Base-by-base conservation (phyloP, 2,329 filamentous ascomycete species). In the Calycina marina region DNA sequence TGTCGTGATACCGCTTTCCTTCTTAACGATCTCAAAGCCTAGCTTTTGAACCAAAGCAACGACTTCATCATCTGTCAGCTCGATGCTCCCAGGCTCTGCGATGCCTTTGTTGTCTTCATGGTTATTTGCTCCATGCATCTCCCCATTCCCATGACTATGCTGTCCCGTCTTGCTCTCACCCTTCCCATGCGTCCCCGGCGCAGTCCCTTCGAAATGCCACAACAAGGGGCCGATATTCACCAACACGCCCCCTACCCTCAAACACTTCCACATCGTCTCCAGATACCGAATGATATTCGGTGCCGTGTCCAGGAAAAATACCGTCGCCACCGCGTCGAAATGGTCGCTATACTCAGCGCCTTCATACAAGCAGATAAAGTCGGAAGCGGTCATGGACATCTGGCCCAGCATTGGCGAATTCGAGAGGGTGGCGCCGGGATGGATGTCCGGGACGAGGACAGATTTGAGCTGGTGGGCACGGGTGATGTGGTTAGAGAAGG, bases 231-330 rank as follows among this genome's bases (percentile, higher is more conserved):
- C 90, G 14, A 93, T 62, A 49, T 98, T 98, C 50, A 93, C 69
- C 62, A 93, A 81, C 4, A 93, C 48, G 0, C 90, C 90, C 15
- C 79, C 80, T 0, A 72, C 63, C 43, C 69, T 73, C 30, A 98
- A 66, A 48, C 86, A 92, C 50, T 80, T 70, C 25, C 60, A 62
- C 34, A 96, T 81, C 2, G 85, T 77, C 51, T 93, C 76, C 18
- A 98, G 71, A 51, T 98, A 98, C 2, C 79, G 72, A 33, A 96
- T 78, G 18, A 94, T 54, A 52, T 98, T 96, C 1, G 88, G 86
- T 2, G 90, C 90, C 1, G 90, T 98, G 54, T 98, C 92, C 36
- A 98, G 77, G 60, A 98, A 98, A 60, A 96, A 98, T 8, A 93
- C 81, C 3, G 80, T 83, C 0, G 82, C 75, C 2, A 96, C 83